Conservation (phyloP, 148 eudicot genomes). For the Arctostaphylos glauca region DNA sequence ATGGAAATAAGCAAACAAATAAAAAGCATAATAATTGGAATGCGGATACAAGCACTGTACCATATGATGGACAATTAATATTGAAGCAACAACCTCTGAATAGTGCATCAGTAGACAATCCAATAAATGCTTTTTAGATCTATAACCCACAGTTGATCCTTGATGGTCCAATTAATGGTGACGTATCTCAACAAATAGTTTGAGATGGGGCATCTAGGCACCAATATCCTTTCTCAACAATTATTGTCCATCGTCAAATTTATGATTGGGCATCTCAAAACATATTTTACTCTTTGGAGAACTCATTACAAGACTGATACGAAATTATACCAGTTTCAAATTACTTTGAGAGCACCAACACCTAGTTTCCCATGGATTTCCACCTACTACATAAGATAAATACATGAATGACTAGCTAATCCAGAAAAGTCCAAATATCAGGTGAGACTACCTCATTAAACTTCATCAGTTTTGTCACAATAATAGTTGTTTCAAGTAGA, state of each 20-base stretch:
- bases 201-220: neutral
- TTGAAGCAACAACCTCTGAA: neutral
- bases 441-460: constrained; percentile 64
- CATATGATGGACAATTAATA: neutral
- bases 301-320: neutral
- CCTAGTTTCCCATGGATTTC: neutral
- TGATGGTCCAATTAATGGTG: neutral
- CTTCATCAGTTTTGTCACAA: constrained; percentile 82
- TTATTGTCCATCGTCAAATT: neutral
- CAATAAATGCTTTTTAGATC: neutral
- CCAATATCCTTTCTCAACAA: neutral
- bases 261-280: neutral
- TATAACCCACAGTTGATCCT: neutral
- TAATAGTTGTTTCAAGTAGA: constrained; percentile 72
- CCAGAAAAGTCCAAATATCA: neutral
- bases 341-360: constrained; percentile 7
- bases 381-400: neutral
- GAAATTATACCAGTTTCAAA: neutral
- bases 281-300: neutral
- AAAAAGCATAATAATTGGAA: neutral
- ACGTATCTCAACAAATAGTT: neutral
- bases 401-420: neutral
- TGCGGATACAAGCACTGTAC: neutral
- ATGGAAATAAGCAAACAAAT: neutral
- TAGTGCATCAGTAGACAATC: neutral